Evolutionary conservation across 2,329 filamentous ascomycete species (phyloP).

Genomic region (Neofusicoccum cordaticola): DNA sequence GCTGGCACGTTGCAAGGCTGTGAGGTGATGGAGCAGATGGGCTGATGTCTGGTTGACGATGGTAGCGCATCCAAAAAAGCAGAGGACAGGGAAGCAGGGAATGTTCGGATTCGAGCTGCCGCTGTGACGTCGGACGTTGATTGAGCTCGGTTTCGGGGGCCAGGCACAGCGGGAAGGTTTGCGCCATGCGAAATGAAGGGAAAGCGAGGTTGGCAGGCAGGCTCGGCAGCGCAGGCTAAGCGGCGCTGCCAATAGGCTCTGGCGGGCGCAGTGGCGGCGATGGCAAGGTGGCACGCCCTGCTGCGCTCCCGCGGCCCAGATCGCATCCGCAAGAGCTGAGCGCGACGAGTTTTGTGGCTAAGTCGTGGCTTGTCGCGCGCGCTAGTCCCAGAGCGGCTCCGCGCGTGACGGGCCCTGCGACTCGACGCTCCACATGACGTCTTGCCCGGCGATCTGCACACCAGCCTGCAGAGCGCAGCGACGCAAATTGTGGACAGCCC

Average conservation of each 20-base stretch:
- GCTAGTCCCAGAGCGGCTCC: background rate
- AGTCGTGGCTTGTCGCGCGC: background rate
- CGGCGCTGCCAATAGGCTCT: too few species aligned
- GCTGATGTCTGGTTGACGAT: background rate
- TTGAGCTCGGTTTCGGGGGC: background rate
- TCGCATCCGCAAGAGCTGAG: background rate
- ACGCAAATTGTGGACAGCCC: slow-evolving; percentile 6
- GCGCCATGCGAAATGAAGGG: background rate
- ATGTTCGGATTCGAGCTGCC: background rate
- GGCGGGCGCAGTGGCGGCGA: background rate
- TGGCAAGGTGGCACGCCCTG: background rate
- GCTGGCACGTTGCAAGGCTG: too few species aligned
- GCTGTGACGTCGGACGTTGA: slow-evolving; percentile 6
- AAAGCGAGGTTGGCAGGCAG: background rate
- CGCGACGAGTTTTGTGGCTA: background rate
- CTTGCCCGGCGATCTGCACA: background rate
- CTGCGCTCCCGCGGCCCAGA: background rate
- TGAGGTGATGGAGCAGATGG: background rate
- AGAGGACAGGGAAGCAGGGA: background rate
- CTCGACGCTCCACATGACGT: slow-evolving; percentile 7
- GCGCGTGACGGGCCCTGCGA: background rate
- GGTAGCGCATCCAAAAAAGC: background rate
- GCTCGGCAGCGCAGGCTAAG: background rate
- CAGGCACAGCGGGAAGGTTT: background rate
- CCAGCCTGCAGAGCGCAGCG: background rate